These are phyloP conservation scores for Arabidopsis suecica DNA, from an alignment of 345 rosid genomes.

Conservation along the genomic window DNA sequence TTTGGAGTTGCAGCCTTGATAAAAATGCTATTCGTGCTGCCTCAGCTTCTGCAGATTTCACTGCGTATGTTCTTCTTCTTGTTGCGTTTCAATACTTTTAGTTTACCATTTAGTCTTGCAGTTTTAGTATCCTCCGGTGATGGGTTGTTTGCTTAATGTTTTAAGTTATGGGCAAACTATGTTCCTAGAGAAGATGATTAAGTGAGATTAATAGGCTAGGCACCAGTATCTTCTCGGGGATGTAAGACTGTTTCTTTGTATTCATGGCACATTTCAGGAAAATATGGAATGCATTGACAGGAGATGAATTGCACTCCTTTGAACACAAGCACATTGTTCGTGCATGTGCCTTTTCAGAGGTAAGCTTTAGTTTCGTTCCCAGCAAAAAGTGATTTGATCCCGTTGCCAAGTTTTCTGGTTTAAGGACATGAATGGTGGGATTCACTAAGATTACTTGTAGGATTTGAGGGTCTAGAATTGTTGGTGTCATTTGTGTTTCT, in stretches of 20 bases:
- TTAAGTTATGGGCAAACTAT: background rate
- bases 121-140: no score
- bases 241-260: background rate
- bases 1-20: conserved; percentile 96
- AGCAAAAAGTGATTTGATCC: conserved; percentile 12
- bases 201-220: background rate
- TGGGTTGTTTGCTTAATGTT: conserved; percentile 1
- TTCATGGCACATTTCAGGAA: conserved; percentile 56
- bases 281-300: conserved; percentile 92
- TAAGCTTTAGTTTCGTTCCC: conserved; percentile 33
- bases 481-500: conserved; percentile 9
- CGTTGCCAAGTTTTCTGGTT: conserved; percentile 1
- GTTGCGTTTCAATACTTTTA: background rate
- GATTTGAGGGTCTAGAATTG: conserved; percentile 5
- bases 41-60: conserved; percentile 98
- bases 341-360: conserved; percentile 91
- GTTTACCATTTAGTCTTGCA: no score
- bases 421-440: conserved; percentile 15
- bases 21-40: conserved; percentile 89
- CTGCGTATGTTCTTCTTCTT: conserved; percentile 62
- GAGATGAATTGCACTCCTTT: conserved; percentile 85
- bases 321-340: conserved; percentile 96
- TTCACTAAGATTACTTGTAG: conserved; percentile 2
- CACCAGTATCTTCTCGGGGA: background rate
- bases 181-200: background rate